Evolutionary conservation across 257 asterid genomes (phyloP), one percentile per base, ranked within the genome.

Genomic region (Haberlea rhodopensis): DNA sequence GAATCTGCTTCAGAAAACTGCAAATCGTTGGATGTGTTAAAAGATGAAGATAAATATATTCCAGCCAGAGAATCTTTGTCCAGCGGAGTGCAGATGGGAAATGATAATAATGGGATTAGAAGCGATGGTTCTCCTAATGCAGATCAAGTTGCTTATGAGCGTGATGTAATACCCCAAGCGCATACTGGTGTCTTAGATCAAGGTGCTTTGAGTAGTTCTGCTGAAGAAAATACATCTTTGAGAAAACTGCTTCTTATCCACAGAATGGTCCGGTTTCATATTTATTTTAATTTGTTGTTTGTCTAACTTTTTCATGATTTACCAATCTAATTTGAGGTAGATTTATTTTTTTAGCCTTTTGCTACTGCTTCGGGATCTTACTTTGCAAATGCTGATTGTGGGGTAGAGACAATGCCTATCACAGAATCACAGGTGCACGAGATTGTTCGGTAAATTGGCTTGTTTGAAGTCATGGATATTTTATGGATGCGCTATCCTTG

Each of bases 381-480:
- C n/a, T n/a, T n/a, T n/a, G n/a, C n/a, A n/a, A n/a, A n/a, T n/a
- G n/a, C n/a, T n/a, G n/a, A n/a, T n/a, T n/a, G n/a, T n/a, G n/a
- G n/a, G n/a, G n/a, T n/a, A n/a, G n/a, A n/a, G n/a, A 66, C 57
- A 49, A 65, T 40, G 66, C 82, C 77, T 7, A 49, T 63, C 56
- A 62, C 72, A 68, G 84, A 83, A 58, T 64, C 79, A 57, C 78
- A 83, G 95, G 98, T 91, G 80, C 20, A 53, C 56, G 56, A 28
- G 57, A 74, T 10, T 46, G 62, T 62, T 32, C 45, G 71, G 53
- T 29, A 34, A n/a, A 56, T 58, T 63, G 28, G 20, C 55, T 57
- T 24, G 60, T 75, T 54, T 65, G 52, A 26, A 58, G 66, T 54
- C 43, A 9, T 61, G 57, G 31, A 26, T 63, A 53, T 27, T 60